These are phyloP conservation scores for Cryptosporidium ryanae DNA, from an alignment of 169 alveolate genomes.

Conservation along the genomic window DNA sequence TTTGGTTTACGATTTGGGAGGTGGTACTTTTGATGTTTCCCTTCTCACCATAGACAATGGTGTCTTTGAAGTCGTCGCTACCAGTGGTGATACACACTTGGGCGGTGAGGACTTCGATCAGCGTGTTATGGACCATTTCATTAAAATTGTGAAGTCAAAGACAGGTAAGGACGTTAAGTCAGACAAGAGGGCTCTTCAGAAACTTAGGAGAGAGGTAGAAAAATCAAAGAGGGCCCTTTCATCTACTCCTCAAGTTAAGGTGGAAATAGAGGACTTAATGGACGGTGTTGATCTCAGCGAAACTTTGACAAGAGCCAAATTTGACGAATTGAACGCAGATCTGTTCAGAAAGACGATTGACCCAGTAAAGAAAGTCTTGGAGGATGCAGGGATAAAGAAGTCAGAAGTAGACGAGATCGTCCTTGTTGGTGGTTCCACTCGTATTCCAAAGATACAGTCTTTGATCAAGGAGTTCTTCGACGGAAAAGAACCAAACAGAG, in stretches of 20 bases:
- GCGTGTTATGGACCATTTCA: constrained; percentile 96
- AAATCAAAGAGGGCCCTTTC: constrained; percentile 96
- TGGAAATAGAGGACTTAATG: constrained; percentile 88
- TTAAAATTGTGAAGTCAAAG: constrained; percentile 93
- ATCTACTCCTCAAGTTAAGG: constrained; percentile 89
- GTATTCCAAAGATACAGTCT: constrained; percentile 94
- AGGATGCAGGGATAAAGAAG: constrained; percentile 89
- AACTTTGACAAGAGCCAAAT: constrained; percentile 92
- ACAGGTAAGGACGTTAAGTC: constrained; percentile 90
- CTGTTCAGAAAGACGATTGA: constrained; percentile 89
- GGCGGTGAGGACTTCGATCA: constrained; percentile 99
- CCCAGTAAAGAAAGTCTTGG: constrained; percentile 91
- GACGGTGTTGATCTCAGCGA: constrained; percentile 90
- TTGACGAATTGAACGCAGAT: constrained; percentile 91
- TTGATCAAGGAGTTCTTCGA: constrained; percentile 92
- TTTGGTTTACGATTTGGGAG: constrained; percentile 99
- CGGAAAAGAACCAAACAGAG: constrained; percentile 92
- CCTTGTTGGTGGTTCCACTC: constrained; percentile 95
- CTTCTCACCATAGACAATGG: constrained; percentile 97
- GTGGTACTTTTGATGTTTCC: constrained; percentile 99
- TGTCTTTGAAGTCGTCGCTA: constrained; percentile 97
- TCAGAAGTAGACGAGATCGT: constrained; percentile 95
- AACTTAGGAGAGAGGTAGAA: constrained; percentile 97
- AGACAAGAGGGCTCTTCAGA: constrained; percentile 96
- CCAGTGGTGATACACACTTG: constrained; percentile 98